These are phyloP conservation scores for Panaeolus papilionaceus DNA, from an alignment of 768 basidiomycete genomes.

Conservation along the genomic window DNA sequence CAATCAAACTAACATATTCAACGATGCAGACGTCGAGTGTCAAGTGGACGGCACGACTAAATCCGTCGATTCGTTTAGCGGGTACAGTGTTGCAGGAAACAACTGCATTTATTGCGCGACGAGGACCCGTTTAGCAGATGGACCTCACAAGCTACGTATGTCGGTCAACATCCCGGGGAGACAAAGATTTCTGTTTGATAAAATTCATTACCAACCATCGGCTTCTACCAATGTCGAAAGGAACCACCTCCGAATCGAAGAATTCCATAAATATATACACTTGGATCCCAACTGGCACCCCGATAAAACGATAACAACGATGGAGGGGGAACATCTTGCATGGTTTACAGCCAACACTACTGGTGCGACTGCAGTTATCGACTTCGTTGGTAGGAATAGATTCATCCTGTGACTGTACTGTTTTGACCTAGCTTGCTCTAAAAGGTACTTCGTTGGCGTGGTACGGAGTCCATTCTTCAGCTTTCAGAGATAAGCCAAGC, in stretches of 20 bases:
- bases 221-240: not conserved
- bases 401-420: too few relatives aligned
- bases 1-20: not conserved
- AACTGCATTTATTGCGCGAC: not conserved
- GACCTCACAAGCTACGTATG: not conserved
- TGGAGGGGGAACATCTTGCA: not conserved
- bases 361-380: not conserved
- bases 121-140: not conserved
- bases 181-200: not conserved
- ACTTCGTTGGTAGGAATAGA: not conserved
- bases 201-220: not conserved
- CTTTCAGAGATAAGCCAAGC: not conserved
- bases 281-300: not conserved
- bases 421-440: not conserved
- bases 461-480: not conserved
- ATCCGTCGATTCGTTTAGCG: not conserved
- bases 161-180: not conserved
- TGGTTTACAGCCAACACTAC: not conserved
- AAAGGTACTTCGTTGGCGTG: not conserved
- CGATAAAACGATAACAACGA: not conserved
- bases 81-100: constrained; percentile 5
- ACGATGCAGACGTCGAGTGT: not conserved
- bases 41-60: not conserved
- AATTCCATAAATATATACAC: not conserved
- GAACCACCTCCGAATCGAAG: not conserved